Conservation (phyloP, 2,329 filamentous ascomycete species). For the Penicillium sp. region DNA sequence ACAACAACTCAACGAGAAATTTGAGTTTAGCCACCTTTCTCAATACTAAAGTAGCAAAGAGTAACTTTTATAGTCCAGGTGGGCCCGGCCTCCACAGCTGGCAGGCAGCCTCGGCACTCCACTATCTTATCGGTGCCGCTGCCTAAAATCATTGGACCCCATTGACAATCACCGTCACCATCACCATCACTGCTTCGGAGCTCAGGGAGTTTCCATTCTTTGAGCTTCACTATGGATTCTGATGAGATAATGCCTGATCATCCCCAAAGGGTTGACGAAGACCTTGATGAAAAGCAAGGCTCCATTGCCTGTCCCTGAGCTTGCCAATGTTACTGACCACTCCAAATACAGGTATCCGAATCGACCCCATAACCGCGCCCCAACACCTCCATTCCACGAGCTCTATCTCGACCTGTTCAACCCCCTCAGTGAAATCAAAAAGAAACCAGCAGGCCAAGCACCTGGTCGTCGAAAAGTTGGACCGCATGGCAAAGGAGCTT, state of each 20-base stretch:
- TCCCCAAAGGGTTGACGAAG: slow-evolving; percentile 23
- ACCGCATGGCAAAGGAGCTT: slow-evolving; percentile 54
- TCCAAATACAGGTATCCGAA: slow-evolving; percentile 68
- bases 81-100: too few species aligned
- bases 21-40: too few species aligned
- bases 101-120: too few species aligned
- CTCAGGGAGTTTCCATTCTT: slow-evolving; percentile 11
- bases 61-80: too few species aligned
- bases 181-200: too few species aligned
- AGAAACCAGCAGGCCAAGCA: slow-evolving; percentile 63
- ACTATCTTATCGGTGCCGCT: too few species aligned
- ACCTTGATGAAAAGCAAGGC: slow-evolving; percentile 38
- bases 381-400: slow-evolving; percentile 80
- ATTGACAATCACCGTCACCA: too few species aligned
- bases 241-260: slow-evolving; percentile 28
- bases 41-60: too few species aligned
- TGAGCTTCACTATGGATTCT: slow-evolving; percentile 31
- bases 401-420: slow-evolving; percentile 81
- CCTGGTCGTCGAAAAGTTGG: slow-evolving; percentile 62
- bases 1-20: too few species aligned
- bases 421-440: slow-evolving; percentile 76
- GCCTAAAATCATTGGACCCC: too few species aligned
- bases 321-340: slow-evolving; percentile 12
- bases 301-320: not conserved
- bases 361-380: slow-evolving; percentile 77